Evolutionary conservation across 768 basidiomycete genomes (phyloP), one percentile per base, ranked within the genome.

Genomic region (Suillus americanus): DNA sequence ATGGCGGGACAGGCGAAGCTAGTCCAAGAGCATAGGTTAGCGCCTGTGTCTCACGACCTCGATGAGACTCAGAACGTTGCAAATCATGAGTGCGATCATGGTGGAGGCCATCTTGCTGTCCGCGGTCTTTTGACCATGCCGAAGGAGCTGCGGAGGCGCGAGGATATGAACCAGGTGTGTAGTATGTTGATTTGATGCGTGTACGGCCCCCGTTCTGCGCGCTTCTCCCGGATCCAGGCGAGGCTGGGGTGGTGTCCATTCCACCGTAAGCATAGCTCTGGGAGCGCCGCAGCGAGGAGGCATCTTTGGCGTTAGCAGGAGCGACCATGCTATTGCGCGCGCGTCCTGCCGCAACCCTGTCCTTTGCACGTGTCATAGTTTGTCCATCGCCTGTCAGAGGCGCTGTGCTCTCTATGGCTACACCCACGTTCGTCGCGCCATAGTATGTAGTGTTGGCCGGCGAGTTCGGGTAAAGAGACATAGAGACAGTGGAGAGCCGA

Each of bases 101-200:
- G 55, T 51, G 74, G 65, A 13, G 78, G 76, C 53, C 71, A 25
- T 74, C 78, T 69, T 67, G 76, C 61, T 67, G 74, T 70, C 75
- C 75, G 41, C 74, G 76, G 62, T 78, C 77, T 37, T 62, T 67
- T 63, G 69, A 71, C 35, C 75, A 72, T 51, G 69, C 68, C 25
- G 78, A 71, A 28, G 81, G 78, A 50, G 82, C 75, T 23, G 79
- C 77, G 16, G 88, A 89, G 33, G 79, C 78, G 48, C 86, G 86
- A 70, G 83, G 82, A 74, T 86, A 83, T 45, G 80, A 74, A 7
- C 85, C 81, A 5, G 83, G 80, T 10, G 84, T 82, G 64, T 85
- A 86, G 70, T 91, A 89, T 7, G 88, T 82, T 10, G 89, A 89
- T 72, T 90, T 89, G 67, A 91, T 87, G 41, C 84, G 84, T 55